Evolutionary conservation across 768 basidiomycete species (phyloP), one percentile per base, ranked within the genome.

Genomic region (Kockovaella imperatae): DNA sequence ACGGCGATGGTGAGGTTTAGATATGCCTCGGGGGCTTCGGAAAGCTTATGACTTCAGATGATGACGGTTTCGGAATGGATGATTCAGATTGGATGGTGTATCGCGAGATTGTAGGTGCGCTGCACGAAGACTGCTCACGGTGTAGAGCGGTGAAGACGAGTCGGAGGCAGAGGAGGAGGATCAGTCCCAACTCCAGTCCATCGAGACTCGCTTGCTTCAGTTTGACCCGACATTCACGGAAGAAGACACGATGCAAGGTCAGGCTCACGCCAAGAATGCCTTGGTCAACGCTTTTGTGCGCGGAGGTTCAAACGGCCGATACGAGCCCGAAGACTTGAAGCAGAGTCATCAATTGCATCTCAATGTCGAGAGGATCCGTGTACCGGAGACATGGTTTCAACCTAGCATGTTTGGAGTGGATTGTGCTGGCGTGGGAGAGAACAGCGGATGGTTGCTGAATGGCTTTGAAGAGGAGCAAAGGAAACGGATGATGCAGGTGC

Each of bases 81-180:
- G 91, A 97, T 64, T 89, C 85, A 5, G 93, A 97, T 65, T 97
- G 93, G 91, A 83, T 84, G 0, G 89, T 97, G 50, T 97, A 97
- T 67, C 86, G 93, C 56, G 90, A 96, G 73, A 90, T 99, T 50
- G 91, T 91, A 66, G 54, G 80, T 69, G 5, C 10, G 4, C 11
- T 8, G 23, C 34, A 28, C 8, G 1, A 18, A 21, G 18, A n/a
- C 13, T 20, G 35, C 45, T 35, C 14, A 39, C 30, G 11, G 8
- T 17, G 8, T 43, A 74, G 75, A 69, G 70, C 17, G 72, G 67
- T 5, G 73, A 62, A 10, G 74, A 73, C 35, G 73, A 90, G 13
- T 89, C 87, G 0, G 75, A 75, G n/a, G 86, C 90, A 53, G 93
- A 97, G 72, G 95, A 95, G 49, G 91, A 83, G 0, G 83, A 96